A percentile compares a stretch with the other conserved stretches of the same genome.
Evolutionary conservation across 805 yeast genomes (phyloP).

Genomic region (Starmerella riodocensis): DNA sequence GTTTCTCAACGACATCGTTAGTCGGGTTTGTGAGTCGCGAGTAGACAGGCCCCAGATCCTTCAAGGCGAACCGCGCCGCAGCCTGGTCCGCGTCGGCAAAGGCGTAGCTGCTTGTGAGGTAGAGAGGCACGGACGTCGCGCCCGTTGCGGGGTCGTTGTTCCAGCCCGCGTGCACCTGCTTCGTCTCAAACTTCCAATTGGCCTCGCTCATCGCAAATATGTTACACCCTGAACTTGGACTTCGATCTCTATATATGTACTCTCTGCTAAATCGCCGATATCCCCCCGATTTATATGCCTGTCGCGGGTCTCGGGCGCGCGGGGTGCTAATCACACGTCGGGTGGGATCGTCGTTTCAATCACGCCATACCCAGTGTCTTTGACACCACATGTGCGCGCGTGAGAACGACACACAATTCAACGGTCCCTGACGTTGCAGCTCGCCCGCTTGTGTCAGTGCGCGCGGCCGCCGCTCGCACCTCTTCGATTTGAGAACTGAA

Average conservation of each 20-base stretch:
- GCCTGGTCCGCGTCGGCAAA: constrained; percentile 85
- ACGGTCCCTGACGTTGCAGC: too few relatives aligned
- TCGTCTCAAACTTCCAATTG: constrained; percentile 41
- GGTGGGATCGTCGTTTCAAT: too few relatives aligned
- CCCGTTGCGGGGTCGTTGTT: constrained; percentile 47
- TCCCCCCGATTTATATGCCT: neutral
- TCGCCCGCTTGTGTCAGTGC: too few relatives aligned
- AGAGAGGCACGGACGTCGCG: constrained; percentile 86
- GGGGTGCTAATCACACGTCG: neutral
- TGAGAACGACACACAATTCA: too few relatives aligned
- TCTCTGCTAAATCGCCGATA: neutral
- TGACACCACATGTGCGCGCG: too few relatives aligned
- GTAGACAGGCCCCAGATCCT: constrained; percentile 75
- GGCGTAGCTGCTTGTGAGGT: constrained; percentile 79
- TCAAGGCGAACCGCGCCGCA: constrained; percentile 75
- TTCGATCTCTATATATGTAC: neutral
- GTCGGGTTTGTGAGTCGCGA: constrained; percentile 91
- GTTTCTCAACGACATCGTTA: constrained; percentile 74
- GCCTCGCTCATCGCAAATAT: constrained; percentile 2
- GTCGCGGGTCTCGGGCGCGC: neutral
- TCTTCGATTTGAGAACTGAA: too few relatives aligned
- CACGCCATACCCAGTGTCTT: too few relatives aligned
- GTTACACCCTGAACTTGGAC: neutral
- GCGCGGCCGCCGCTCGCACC: too few relatives aligned
- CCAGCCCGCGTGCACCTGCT: constrained; percentile 94